phyloP scores from a whole-genome alignment of 257 asterid genomes.

The Leptodermis oblonga region DNA sequence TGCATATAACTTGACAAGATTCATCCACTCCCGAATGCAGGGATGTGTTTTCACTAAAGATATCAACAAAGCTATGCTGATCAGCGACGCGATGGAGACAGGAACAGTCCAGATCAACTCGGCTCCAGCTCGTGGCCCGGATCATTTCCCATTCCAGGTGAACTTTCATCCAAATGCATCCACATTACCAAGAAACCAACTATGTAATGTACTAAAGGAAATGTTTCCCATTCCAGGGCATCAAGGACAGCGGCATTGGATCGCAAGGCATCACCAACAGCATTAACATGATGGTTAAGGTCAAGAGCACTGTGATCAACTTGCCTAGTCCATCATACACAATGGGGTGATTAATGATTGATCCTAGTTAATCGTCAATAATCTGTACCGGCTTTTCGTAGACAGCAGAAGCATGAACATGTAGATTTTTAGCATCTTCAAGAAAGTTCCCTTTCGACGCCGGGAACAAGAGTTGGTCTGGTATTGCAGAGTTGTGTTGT shows the following conservation, averaged over 20 bases:
- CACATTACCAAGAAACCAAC: neutral
- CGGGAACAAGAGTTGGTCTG: neutral
- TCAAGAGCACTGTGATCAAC: conserved; percentile 93
- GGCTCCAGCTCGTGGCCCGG: conserved; percentile 98
- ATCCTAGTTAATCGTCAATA: conserved; percentile 1
- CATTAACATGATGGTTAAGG: conserved; percentile 95
- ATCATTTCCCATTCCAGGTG: conserved; percentile 96
- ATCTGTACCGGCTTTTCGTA: neutral
- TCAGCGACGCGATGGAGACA: conserved; percentile 92
- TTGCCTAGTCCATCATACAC: conserved; percentile 89
- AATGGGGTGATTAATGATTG: conserved; percentile 53
- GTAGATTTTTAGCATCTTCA: conserved; percentile 3
- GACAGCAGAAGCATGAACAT: conserved; percentile 6
- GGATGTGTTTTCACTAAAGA: conserved; percentile 91
- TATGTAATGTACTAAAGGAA: neutral
- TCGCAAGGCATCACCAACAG: conserved; percentile 96
- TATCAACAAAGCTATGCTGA: conserved; percentile 85
- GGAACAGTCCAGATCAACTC: conserved; percentile 97
- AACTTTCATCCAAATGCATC: neutral
- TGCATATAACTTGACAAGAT: neutral
- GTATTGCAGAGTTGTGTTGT: neutral
- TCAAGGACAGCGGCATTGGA: conserved; percentile 98
- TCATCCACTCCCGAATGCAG: conserved; percentile 24
- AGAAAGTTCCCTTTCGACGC: conserved; percentile 9
- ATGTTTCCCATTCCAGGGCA: conserved; percentile 48